phyloP scores from a whole-genome alignment of 306 rosid species.

The Castanospermum australe region DNA sequence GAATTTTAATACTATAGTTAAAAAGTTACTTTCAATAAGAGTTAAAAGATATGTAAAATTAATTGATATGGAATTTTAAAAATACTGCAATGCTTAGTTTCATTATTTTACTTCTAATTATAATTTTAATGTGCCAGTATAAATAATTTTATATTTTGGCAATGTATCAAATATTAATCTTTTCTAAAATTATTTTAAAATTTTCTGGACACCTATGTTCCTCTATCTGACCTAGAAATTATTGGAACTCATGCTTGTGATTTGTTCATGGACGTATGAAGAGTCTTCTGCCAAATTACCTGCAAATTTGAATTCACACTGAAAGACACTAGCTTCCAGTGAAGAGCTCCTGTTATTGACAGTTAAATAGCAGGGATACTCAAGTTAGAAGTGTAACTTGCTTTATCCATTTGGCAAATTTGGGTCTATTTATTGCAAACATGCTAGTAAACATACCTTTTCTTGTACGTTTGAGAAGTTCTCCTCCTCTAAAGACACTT shows the following conservation, averaged over 20 bases:
- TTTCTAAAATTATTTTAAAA: background rate
- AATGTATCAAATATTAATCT: background rate
- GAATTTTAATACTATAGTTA: too few species aligned
- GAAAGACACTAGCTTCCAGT: slow-evolving; percentile 96
- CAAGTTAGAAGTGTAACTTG: background rate
- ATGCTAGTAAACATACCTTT: slow-evolving; percentile 56
- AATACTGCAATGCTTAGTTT: too few species aligned
- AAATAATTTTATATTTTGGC: background rate
- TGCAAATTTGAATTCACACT: slow-evolving; percentile 72
- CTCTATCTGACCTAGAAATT: slow-evolving; percentile 1
- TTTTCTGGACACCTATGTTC: background rate
- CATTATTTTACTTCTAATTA: too few species aligned
- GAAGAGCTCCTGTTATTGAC: slow-evolving; percentile 74
- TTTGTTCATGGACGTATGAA: slow-evolving; percentile 1
- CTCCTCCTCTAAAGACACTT: slow-evolving; percentile 73
- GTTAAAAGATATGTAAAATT: background rate
- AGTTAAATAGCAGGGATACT: slow-evolving; percentile 22
- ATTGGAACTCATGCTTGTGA: slow-evolving; percentile 7
- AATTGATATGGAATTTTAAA: too few species aligned
- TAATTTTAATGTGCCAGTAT: too few species aligned
- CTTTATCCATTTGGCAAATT: background rate
- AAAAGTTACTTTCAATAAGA: background rate
- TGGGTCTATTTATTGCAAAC: background rate
- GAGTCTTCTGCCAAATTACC: slow-evolving; percentile 51
- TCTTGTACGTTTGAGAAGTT: slow-evolving; percentile 93